Evolutionary conservation across 2,329 filamentous ascomycete species (phyloP).

Genomic region (Trichoderma arundinaceum): DNA sequence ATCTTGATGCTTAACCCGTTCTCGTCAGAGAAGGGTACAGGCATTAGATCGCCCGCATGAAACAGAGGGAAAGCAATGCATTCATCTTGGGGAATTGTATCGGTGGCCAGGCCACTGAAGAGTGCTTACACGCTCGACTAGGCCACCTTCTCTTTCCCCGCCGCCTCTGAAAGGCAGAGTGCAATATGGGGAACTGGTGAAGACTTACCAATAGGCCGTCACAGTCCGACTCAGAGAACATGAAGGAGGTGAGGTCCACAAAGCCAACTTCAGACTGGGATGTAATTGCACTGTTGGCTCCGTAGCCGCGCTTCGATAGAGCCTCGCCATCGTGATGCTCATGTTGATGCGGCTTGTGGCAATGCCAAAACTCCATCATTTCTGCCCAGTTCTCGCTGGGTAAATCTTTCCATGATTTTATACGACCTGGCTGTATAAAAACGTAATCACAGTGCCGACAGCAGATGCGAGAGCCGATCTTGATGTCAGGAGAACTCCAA

Average conservation of each 20-base stretch:
- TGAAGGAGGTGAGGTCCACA: constrained; percentile 79
- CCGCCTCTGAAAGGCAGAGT: background rate
- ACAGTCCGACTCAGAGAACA: constrained; percentile 73
- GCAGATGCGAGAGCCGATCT: constrained; percentile 47
- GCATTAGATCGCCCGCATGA: constrained; percentile 35
- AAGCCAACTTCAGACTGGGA: constrained; percentile 73
- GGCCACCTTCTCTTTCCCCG: constrained; percentile 67
- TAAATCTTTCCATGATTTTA: constrained; percentile 81
- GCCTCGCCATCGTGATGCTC: constrained; percentile 52
- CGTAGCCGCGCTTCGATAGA: constrained; percentile 74
- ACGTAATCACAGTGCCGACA: constrained; percentile 49
- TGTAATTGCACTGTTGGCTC: constrained; percentile 75
- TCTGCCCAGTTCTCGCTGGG: constrained; percentile 98
- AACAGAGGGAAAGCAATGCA: constrained; percentile 42
- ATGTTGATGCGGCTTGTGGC: constrained; percentile 80
- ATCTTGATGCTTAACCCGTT: constrained; percentile 49
- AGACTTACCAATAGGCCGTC: constrained; percentile 46
- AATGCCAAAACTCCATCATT: constrained; percentile 99
- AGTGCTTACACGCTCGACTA: constrained; percentile 48
- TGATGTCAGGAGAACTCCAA: constrained; percentile 62
- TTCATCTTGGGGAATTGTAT: constrained; percentile 71
- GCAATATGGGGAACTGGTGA: background rate
- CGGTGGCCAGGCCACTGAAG: constrained; percentile 64
- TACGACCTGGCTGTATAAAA: constrained; percentile 48
- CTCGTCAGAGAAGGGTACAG: constrained; percentile 47